Evolutionary conservation across 768 basidiomycete species (phyloP).

Genomic region (Sarcomyxa edulis): DNA sequence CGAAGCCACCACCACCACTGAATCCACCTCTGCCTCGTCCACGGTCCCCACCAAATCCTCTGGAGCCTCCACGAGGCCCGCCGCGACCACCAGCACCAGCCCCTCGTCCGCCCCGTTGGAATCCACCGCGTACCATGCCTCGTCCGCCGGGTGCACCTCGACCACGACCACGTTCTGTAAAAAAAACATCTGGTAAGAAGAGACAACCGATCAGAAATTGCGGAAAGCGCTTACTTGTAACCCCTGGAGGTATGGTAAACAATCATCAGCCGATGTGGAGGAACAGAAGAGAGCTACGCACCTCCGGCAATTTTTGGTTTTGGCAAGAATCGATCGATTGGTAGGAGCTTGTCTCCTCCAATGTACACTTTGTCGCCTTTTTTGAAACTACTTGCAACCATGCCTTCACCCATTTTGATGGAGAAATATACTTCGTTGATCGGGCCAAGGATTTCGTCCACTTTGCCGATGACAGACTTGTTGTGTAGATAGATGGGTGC

Average conservation of each 20-base stretch:
- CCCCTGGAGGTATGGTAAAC: slow-evolving; percentile 26
- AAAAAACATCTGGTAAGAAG: slow-evolving; percentile 8
- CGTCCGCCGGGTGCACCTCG: slow-evolving; percentile 30
- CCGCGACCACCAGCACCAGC: slow-evolving; percentile 17
- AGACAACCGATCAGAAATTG: slow-evolving; percentile 4
- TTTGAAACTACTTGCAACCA: slow-evolving; percentile 94
- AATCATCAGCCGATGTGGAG: slow-evolving; percentile 5
- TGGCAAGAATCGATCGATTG: slow-evolving; percentile 94
- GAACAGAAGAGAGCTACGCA: slow-evolving; percentile 22
- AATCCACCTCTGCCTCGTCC: slow-evolving; percentile 34
- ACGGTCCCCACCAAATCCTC: slow-evolving; percentile 29
- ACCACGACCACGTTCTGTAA: slow-evolving; percentile 28
- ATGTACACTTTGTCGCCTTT: slow-evolving; percentile 98
- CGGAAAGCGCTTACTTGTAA: slow-evolving; percentile 37
- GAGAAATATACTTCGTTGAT: slow-evolving; percentile 99
- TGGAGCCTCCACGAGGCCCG: slow-evolving; percentile 25
- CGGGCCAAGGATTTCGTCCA: slow-evolving; percentile 99
- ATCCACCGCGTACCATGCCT: slow-evolving; percentile 25
- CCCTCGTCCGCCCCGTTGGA: slow-evolving; percentile 28
- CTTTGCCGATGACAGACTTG: slow-evolving; percentile 93
- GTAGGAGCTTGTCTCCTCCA: slow-evolving; percentile 93
- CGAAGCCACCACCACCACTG: slow-evolving; percentile 43
- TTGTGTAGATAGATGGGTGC: slow-evolving; percentile 97
- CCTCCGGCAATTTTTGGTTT: slow-evolving; percentile 85
- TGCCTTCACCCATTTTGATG: slow-evolving; percentile 94